phyloP scores from a whole-genome alignment of 345 rosid genomes.

The Murraya koenigii region DNA sequence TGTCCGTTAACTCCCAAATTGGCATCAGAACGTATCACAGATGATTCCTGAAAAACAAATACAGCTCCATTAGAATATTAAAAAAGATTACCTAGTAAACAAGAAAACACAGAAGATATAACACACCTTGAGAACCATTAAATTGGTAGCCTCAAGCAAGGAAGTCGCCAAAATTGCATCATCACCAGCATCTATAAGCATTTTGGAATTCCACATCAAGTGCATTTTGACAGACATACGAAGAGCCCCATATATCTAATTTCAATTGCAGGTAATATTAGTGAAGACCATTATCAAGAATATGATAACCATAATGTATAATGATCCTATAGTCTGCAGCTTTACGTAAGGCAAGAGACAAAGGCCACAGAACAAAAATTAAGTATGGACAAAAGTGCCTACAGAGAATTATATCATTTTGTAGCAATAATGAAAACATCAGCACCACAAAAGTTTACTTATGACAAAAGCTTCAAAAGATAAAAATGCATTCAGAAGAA shows the following conservation, averaged over 20 bases:
- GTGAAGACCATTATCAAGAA: background rate
- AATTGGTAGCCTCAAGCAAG: slow-evolving; percentile 65
- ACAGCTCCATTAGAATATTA: too few species aligned
- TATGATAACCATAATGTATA: background rate
- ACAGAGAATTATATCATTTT: background rate
- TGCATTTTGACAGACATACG: slow-evolving; percentile 66
- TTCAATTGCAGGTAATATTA: slow-evolving; percentile 11
- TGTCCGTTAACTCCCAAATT: slow-evolving; percentile 75
- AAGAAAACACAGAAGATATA: background rate
- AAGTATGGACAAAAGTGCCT: background rate
- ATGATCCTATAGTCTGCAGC: background rate
- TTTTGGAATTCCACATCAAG: slow-evolving; percentile 74
- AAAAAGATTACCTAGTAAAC: background rate
- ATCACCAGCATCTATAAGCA: slow-evolving; percentile 60
- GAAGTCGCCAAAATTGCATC: slow-evolving; percentile 60
- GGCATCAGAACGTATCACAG: slow-evolving; percentile 69
- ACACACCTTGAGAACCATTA: slow-evolving; percentile 62
- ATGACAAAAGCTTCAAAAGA: background rate
- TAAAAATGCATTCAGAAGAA: background rate
- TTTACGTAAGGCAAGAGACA: background rate
- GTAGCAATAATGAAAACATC: background rate
- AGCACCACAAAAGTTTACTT: background rate
- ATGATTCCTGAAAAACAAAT: slow-evolving; percentile 43
- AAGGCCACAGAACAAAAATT: background rate
- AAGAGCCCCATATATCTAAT: slow-evolving; percentile 67